These are phyloP conservation scores for Dysphania ambrosioides DNA, from an alignment of 148 eudicot genomes.

Conservation along the genomic window DNA sequence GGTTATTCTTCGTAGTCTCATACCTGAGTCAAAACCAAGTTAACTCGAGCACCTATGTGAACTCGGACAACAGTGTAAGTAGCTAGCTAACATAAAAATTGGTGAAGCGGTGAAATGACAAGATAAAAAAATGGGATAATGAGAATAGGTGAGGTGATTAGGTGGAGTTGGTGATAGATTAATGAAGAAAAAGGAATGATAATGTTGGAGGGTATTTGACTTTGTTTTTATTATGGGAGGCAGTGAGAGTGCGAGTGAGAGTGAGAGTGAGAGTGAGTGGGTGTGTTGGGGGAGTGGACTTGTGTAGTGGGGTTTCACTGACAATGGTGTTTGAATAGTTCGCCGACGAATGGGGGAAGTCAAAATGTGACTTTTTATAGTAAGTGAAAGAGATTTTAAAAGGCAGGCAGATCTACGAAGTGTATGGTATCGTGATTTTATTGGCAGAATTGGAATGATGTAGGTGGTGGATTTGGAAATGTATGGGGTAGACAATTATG, in stretches of 20 bases:
- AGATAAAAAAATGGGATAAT: background rate
- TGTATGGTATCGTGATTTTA: background rate
- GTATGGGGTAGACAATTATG: no score
- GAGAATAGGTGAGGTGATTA: conserved; percentile 2
- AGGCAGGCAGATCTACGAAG: background rate
- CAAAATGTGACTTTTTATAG: conserved; percentile 2
- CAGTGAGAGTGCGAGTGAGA: background rate
- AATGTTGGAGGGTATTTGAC: background rate
- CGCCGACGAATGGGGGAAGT: background rate
- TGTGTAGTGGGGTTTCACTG: background rate
- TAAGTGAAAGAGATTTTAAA: no score
- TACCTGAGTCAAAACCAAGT: conserved; percentile 20
- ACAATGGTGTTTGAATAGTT: background rate
- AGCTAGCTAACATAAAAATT: background rate
- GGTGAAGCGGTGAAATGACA: background rate
- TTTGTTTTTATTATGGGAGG: no score
- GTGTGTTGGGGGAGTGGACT: no score
- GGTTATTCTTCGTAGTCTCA: background rate
- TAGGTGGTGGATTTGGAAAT: no score
- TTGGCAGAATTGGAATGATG: background rate
- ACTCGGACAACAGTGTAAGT: background rate
- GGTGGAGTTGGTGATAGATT: background rate
- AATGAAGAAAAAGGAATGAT: background rate
- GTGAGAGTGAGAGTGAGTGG: background rate
- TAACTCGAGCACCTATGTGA: no score